Percentiles rank a stretch among this genome's conserved stretches.
Evolutionary conservation across 306 rosid species (phyloP).

Genomic region (Prunus campanulata): DNA sequence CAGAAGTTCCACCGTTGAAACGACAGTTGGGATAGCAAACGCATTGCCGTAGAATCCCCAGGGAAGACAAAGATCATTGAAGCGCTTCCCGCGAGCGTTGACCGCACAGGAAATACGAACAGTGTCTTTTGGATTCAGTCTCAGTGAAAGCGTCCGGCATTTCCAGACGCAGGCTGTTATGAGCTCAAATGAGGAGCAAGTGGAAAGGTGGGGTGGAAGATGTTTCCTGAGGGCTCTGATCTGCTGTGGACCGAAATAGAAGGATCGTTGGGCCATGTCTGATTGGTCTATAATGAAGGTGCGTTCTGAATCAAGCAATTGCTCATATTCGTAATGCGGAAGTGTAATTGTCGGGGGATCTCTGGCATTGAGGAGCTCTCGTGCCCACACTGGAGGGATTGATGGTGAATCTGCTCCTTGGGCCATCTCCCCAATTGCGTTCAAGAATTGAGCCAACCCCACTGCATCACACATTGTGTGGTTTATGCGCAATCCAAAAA

Average conservation of each 20-base stretch:
- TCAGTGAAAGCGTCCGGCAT: slow-evolving; percentile 23
- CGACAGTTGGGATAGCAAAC: not conserved
- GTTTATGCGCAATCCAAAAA: slow-evolving; percentile 24
- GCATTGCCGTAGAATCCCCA: slow-evolving; percentile 28
- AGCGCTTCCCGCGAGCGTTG: not conserved
- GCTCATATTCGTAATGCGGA: slow-evolving; percentile 14
- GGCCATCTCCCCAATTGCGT: slow-evolving; percentile 23
- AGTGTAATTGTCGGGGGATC: slow-evolving; percentile 23
- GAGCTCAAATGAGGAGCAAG: slow-evolving; percentile 24
- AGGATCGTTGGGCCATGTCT: slow-evolving; percentile 5
- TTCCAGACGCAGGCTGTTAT: slow-evolving; percentile 36
- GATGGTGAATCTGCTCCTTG: slow-evolving; percentile 9
- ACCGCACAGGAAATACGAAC: slow-evolving; percentile 13
- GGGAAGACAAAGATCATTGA: not conserved
- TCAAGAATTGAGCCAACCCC: slow-evolving; percentile 24
- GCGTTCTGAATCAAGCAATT: not conserved
- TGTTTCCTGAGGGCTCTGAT: slow-evolving; percentile 2
- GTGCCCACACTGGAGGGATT: slow-evolving; percentile 25
- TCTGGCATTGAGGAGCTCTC: slow-evolving; percentile 23
- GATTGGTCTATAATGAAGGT: not conserved
- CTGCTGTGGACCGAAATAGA: slow-evolving; percentile 22
- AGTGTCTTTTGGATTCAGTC: slow-evolving; percentile 1
- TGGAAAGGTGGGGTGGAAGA: slow-evolving; percentile 21
- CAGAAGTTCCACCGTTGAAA: not conserved
- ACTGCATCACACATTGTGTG: slow-evolving; percentile 24